Base-by-base conservation (phyloP, 129 eudicot species). In the Pulicaria dysenterica region DNA sequence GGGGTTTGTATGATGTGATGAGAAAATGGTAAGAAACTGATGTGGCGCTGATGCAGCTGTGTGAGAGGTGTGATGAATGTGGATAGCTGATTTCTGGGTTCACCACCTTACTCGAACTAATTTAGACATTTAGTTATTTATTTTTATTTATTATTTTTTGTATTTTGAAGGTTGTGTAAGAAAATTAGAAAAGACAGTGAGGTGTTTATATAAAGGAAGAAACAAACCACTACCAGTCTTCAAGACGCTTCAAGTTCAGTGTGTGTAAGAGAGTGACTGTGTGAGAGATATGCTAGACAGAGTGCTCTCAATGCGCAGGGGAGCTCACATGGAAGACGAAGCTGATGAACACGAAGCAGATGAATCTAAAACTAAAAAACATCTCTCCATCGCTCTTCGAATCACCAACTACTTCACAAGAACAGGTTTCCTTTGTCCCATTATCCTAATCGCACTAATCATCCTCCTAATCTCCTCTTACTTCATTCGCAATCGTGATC, bases 331-430 rank as follows among this genome's bases (percentile, higher is more conserved):
- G 41, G 77, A 24, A 76, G 96, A 83, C 0, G 89, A 83, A 24
- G 84, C 67, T 0, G 85, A 78, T 13, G 89, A 75, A 1, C 84
- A 79, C 72, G 70, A 66, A 45, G 83, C 58, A 49, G 91, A 92
- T 77, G 98, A 84, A 44, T 90, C 98, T 36, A 93, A 93, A 81
- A 87, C 87, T 10, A 85, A 82, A 24, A 93, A 87, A 64, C 85
- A 85, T 68, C 67, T 85, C 10, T 84, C 95, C n/a, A 8, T 83
- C 34, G 74, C 90, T 0, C 79, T 54, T 40, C 83, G 95, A 37
- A 43, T 69, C 63, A 55, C 87, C 41, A 81, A 85, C 49, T 88
- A 72, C 81, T 64, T 89, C 49, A 77, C 86, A 74, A 87, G 97
- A 38, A 72, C 85, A 67, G 89, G 93, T 5, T 83, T 78, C 74